Conservation (phyloP, 2,329 filamentous ascomycete species). For the Dothideomycetes sp. region DNA sequence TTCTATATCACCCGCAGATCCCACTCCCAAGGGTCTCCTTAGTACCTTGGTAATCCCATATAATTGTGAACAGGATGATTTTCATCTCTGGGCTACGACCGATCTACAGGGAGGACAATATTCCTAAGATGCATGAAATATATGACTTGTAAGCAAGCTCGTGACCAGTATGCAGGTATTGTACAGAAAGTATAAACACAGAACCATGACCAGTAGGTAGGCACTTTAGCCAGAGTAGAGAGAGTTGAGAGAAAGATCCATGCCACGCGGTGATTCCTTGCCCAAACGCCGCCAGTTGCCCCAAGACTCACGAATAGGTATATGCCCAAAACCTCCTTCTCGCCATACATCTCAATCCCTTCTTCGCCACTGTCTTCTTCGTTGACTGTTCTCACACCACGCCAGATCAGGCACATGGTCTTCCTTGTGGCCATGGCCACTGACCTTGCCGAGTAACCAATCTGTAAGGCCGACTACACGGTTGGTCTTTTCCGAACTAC, state of each 20-base stretch:
- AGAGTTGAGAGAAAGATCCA: conserved; percentile 11
- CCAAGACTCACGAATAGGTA: background rate
- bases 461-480: conserved; percentile 88
- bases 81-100: too few relatives aligned
- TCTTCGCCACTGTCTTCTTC: conserved; percentile 9
- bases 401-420: conserved; percentile 33
- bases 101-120: too few relatives aligned
- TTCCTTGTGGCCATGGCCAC: conserved; percentile 38
- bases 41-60: too few relatives aligned
- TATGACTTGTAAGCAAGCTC: too few relatives aligned
- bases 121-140: too few relatives aligned
- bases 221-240: background rate
- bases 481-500: conserved; percentile 73
- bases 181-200: too few relatives aligned
- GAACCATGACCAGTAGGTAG: background rate
- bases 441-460: conserved; percentile 79
- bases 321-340: background rate
- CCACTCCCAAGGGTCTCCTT: too few relatives aligned
- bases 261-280: background rate
- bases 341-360: background rate
- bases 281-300: conserved; percentile 6
- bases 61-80: too few relatives aligned
- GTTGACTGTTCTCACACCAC: conserved; percentile 24
- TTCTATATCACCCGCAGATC: too few relatives aligned
- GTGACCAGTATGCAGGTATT: too few relatives aligned